phyloP scores from a whole-genome alignment of 257 asterid species.

The Penstemon davidsonii region DNA sequence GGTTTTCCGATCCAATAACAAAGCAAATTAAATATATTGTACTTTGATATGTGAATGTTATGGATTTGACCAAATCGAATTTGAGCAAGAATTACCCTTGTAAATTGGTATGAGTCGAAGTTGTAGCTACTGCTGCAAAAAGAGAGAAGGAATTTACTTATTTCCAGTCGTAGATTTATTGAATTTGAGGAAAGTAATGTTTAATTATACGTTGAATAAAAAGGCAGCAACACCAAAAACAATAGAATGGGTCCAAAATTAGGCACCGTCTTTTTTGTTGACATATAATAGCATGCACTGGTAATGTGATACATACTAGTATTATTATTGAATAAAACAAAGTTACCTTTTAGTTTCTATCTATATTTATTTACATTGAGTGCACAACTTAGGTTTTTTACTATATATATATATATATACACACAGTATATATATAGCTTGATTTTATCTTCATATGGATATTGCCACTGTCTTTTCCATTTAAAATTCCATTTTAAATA shows the following conservation, averaged over 20 bases:
- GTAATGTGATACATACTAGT: neutral
- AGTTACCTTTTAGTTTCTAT: constrained; percentile 2
- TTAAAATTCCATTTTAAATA: too few relatives aligned
- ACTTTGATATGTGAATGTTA: too few relatives aligned
- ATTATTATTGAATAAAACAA: constrained; percentile 5
- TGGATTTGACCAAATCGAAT: too few relatives aligned
- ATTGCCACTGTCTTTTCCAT: too few relatives aligned
- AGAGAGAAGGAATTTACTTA: neutral
- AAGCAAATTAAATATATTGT: too few relatives aligned
- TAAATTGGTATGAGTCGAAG: too few relatives aligned
- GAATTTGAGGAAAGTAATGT: constrained; percentile 26
- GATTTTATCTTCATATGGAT: too few relatives aligned
- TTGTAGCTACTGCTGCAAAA: too few relatives aligned
- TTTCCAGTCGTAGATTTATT: neutral
- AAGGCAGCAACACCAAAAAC: neutral
- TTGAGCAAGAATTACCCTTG: too few relatives aligned
- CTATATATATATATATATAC: too few relatives aligned
- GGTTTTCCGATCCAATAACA: too few relatives aligned
- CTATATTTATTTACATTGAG: neutral
- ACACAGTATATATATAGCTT: too few relatives aligned
- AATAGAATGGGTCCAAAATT: constrained; percentile 33
- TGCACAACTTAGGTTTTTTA: neutral
- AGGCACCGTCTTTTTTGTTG: constrained; percentile 46
- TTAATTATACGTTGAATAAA: constrained; percentile 20
- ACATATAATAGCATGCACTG: constrained; percentile 1